Base-by-base conservation (phyloP, 2,329 filamentous ascomycete genomes). In the Rutstroemia sp. region DNA sequence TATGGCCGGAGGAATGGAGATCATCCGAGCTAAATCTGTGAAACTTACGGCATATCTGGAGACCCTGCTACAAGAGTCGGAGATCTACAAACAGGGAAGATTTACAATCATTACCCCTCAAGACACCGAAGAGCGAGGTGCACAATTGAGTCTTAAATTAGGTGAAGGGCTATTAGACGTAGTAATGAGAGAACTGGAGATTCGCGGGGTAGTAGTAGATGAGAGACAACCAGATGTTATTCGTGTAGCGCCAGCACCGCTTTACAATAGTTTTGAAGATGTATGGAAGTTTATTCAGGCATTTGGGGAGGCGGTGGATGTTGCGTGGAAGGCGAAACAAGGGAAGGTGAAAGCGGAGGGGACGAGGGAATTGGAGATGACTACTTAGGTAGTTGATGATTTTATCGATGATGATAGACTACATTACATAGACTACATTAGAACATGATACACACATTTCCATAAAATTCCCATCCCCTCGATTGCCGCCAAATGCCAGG, bases 161-260 rank as follows among this genome's bases (percentile, higher is more conserved):
- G 67, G 74, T 9, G 75, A 78, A 0, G 84, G 83, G 0, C 66
- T 89, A 54, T 72, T 92, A 48, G 81, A 86, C 50, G 65, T 68
- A 2, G 81, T 89, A 4, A 80, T 88, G 72, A 72, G 78, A 56
- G 73, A 75, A 49, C 70, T 92, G 12, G 81, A 87, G 63, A 73
- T 77, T 36, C 72, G 77, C 8, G 82, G 81, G 4, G 79, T 91
- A 1, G 79, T 92, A 1, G 78, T 90, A 38, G 88, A 92, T 67
- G 87, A 91, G 73, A 74, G 88, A 58, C 82, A 82, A 66, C 88
- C 88, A 4, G 82, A 91, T 69, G 88, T 92, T 12, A 78, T 92
- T 42, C 75, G 88, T 16, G 83, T 91, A 4, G 87, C 88, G 12
- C 88, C 88, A 1, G 82, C 84, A 21, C 87, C 88, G 17, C 67